A percentile compares a stretch with the other conserved stretches of the same genome.
These are phyloP conservation scores for Saturnispora kantuleensis DNA, from an alignment of 805 yeast genomes.

Conservation along the genomic window DNA sequence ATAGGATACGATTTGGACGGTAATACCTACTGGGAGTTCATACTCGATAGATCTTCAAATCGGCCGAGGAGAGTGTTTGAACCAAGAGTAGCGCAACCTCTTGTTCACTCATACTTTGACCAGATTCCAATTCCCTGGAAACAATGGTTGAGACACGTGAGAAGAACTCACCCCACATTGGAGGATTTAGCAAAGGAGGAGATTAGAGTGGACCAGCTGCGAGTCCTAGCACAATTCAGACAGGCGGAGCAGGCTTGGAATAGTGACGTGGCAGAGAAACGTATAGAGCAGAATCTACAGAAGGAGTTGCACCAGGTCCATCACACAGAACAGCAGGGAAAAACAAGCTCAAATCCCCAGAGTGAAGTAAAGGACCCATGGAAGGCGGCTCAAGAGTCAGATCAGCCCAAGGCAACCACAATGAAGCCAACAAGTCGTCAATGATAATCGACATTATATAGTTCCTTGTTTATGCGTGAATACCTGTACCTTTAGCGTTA, in stretches of 20 bases:
- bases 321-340: background rate
- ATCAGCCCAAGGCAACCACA: background rate
- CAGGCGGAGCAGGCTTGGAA: constrained; percentile 31
- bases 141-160: constrained; percentile 67
- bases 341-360: background rate
- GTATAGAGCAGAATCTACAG: constrained; percentile 16
- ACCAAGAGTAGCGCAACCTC: constrained; percentile 37
- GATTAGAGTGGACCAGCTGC: constrained; percentile 42
- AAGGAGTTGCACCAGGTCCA: constrained; percentile 14
- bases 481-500: too few relatives aligned
- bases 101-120: constrained; percentile 48
- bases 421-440: constrained; percentile 1
- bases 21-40: constrained; percentile 79
- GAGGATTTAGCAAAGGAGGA: constrained; percentile 53
- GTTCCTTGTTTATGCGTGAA: too few relatives aligned
- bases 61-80: constrained; percentile 56
- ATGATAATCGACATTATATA: background rate
- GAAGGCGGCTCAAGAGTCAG: background rate
- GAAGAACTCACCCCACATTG: constrained; percentile 50
- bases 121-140: constrained; percentile 66
- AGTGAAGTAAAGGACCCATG: constrained; percentile 8
- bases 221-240: constrained; percentile 38
- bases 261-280: constrained; percentile 13
- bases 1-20: constrained; percentile 75
- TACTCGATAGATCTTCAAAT: constrained; percentile 30